phyloP scores from a whole-genome alignment of 768 basidiomycete genomes.

The Auriscalpium vulgare region DNA sequence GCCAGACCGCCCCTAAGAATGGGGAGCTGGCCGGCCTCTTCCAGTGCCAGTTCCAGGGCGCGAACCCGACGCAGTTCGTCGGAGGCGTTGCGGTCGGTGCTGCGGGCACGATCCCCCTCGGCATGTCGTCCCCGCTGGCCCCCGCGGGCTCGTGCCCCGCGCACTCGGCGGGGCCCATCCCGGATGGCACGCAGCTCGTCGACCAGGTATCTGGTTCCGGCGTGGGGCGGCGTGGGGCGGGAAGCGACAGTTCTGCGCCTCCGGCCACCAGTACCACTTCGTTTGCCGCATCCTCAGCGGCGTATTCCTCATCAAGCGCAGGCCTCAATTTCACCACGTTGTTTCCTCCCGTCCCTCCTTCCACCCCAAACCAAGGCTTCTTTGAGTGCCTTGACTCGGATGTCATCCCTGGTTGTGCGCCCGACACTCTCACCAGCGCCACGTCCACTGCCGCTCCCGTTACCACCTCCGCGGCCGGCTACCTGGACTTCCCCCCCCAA shows the following conservation, averaged over 20 bases:
- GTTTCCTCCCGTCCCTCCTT: too few relatives aligned
- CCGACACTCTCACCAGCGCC: neutral
- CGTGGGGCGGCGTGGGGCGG: conserved; percentile 23
- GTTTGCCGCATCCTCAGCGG: neutral
- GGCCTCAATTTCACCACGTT: too few relatives aligned
- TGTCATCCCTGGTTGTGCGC: too few relatives aligned
- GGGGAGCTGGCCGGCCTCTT: conserved; percentile 45
- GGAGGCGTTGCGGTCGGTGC: conserved; percentile 34
- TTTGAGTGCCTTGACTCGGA: too few relatives aligned
- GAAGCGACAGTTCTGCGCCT: conserved; percentile 1
- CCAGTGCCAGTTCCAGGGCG: conserved; percentile 51
- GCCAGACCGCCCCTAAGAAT: conserved; percentile 43
- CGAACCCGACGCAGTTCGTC: conserved; percentile 36
- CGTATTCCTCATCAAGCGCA: neutral
- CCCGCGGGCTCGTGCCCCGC: conserved; percentile 48
- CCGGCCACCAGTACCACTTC: neutral
- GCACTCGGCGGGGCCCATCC: conserved; percentile 36
- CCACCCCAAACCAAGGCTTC: too few relatives aligned
- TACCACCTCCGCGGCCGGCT: neutral
- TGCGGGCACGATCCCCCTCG: conserved; percentile 48
- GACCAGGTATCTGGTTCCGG: too few relatives aligned
- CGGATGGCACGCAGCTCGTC: conserved; percentile 41
- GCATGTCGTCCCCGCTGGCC: conserved; percentile 28
- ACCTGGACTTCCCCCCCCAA: conserved; percentile 15
- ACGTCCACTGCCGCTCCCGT: neutral